Base-by-base conservation (phyloP, 345 rosid genomes). In the Aegle marmelos region DNA sequence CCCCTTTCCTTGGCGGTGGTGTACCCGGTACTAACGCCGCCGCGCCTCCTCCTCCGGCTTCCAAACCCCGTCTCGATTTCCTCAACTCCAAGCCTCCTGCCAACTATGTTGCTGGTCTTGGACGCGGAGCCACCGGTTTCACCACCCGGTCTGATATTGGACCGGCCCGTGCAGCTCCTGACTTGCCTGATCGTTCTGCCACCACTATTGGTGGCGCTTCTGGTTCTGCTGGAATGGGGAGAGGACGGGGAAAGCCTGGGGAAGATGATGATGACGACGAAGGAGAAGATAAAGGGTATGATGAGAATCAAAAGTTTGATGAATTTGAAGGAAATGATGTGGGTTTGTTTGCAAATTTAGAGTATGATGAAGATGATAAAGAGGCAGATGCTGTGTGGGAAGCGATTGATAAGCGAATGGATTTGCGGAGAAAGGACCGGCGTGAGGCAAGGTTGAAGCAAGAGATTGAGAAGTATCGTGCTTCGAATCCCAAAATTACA, bases 301-400 rank as follows among this genome's bases (percentile, higher is more conserved):
- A 93, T 79, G 97, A 93, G 90, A 92, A 95, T 77, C 98, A 95
- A 85, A 95, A 90, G 89, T 95, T 93, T 21, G 99, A 93, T 73
- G 99, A 95, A 70, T 95, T 95, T 82, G 98, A 93, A 83, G 98
- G 99, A 3, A 93, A 95, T 28, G 99, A 95, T 71, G 96, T 91
- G 9, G 99, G 98, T n/a, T 85, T 95, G 84, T 95, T 95, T 59
- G 94, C 98, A 13, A 90, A 91, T 1, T 90, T 96, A 0, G 98
- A 95, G 88, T 92, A 93, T 10, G 98, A 95, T 78, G 98, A 95
- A 68, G 98, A 95, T 69, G 99, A 93, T 48, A 92, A 86, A 82
- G 98, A 95, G 77, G 99, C 99, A 2, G 98, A 95, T 87, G 96
- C 94, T 1, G 91, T 95, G 22, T 95, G 98, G 98, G 99, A 93